These are phyloP conservation scores for Aureobasidium sp. DNA, from an alignment of 2,329 filamentous ascomycete species.

Conservation along the genomic window DNA sequence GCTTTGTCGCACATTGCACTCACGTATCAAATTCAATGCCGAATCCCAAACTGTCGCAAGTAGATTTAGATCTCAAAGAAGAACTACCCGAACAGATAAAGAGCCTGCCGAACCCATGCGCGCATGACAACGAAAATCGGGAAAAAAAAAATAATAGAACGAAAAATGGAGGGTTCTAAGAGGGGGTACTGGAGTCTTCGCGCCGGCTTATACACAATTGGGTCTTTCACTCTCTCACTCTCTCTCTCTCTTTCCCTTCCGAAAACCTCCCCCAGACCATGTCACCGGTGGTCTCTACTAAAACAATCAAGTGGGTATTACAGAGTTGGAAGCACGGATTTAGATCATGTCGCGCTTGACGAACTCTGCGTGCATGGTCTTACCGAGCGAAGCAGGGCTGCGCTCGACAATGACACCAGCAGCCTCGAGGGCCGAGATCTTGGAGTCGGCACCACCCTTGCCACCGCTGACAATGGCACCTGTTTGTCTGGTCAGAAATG, in stretches of 20 bases:
- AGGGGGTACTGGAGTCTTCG: slow-evolving; percentile 3
- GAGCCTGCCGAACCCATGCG: slow-evolving; percentile 7
- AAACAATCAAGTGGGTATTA: slow-evolving; percentile 9
- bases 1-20: background rate
- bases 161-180: background rate
- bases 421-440: slow-evolving; percentile 88
- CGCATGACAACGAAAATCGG: slow-evolving; percentile 5
- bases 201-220: slow-evolving; percentile 9
- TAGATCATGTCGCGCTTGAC: slow-evolving; percentile 93
- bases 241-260: background rate
- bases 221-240: too few relatives aligned
- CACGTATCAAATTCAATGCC: background rate
- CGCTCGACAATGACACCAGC: slow-evolving; percentile 95
- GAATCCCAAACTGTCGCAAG: slow-evolving; percentile 4
- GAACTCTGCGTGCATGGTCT: slow-evolving; percentile 90
- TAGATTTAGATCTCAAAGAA: slow-evolving; percentile 1
- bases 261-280: background rate
- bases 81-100: background rate
- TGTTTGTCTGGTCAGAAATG: slow-evolving; percentile 17
- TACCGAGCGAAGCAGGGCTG: slow-evolving; percentile 84
- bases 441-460: slow-evolving; percentile 96
- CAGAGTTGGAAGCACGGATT: slow-evolving; percentile 19
- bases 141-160: slow-evolving; percentile 1
- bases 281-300: background rate
- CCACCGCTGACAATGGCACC: slow-evolving; percentile 90